Conservation (phyloP, 2,329 filamentous ascomycete genomes). For the Sphaceloma murrayae region DNA sequence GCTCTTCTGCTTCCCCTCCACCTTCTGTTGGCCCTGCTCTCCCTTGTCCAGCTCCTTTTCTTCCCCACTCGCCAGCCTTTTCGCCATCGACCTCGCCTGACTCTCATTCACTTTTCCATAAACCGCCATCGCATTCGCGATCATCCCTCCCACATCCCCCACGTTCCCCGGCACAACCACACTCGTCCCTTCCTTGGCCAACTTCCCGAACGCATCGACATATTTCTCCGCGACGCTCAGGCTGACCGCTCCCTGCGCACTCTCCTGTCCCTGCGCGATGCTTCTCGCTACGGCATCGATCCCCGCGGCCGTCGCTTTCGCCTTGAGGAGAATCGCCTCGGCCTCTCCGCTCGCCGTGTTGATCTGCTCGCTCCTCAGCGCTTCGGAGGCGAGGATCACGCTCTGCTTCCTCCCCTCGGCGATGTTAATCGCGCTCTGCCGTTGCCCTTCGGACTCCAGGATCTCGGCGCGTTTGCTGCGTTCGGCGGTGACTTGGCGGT, state of each 20-base stretch:
- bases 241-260: slow-evolving; percentile 75
- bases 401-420: slow-evolving; percentile 95
- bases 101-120: slow-evolving; percentile 86
- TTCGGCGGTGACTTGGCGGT: slow-evolving; percentile 94
- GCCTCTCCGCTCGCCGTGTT: slow-evolving; percentile 89
- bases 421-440: slow-evolving; percentile 97
- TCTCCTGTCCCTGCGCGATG: slow-evolving; percentile 62
- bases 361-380: slow-evolving; percentile 79
- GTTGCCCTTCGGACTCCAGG: slow-evolving; percentile 89
- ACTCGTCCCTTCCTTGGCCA: slow-evolving; percentile 91
- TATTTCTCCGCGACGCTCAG: slow-evolving; percentile 94
- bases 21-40: slow-evolving; percentile 14
- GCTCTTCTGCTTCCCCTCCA: slow-evolving; percentile 16
- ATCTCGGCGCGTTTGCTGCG: slow-evolving; percentile 97
- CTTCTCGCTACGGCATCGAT: slow-evolving; percentile 71
- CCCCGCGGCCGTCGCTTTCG: slow-evolving; percentile 72
- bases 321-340: slow-evolving; percentile 81
- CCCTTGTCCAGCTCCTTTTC: slow-evolving; percentile 18
- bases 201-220: slow-evolving; percentile 82
- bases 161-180: slow-evolving; percentile 96
- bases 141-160: slow-evolving; percentile 92
- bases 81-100: slow-evolving; percentile 59
- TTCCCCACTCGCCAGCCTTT: slow-evolving; percentile 29
- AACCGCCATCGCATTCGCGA: slow-evolving; percentile 87
- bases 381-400: slow-evolving; percentile 92